Percentiles rank a stretch among this genome's conserved stretches.
Evolutionary conservation across 2,329 filamentous ascomycete species (phyloP).

Genomic region (Venturia pyrina): DNA sequence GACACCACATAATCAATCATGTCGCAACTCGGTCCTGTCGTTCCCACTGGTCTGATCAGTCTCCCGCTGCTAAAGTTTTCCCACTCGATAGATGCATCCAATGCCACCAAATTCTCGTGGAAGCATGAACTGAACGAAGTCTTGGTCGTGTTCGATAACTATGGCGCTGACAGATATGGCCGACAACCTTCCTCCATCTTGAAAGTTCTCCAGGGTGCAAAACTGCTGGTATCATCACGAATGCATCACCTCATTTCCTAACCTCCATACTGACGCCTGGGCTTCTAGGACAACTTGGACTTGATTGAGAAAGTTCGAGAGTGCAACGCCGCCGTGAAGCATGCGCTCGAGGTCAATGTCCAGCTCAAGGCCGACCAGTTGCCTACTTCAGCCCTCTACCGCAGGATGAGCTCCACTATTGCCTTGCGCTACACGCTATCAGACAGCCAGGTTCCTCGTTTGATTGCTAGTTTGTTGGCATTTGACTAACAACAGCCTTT

Average conservation of each 20-base stretch:
- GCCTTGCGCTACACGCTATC: constrained; percentile 26
- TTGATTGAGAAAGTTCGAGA: constrained; percentile 19
- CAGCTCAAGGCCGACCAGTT: constrained; percentile 29
- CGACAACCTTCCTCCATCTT: constrained; percentile 21
- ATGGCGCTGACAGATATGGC: constrained; percentile 12
- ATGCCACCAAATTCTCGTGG: constrained; percentile 15
- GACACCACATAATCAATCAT: not conserved
- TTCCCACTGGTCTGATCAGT: not conserved
- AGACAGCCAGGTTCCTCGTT: constrained; percentile 15
- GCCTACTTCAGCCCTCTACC: constrained; percentile 4
- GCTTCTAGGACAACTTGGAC: constrained; percentile 22
- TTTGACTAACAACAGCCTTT: not conserved
- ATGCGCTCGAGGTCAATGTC: constrained; percentile 18
- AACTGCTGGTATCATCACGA: constrained; percentile 14
- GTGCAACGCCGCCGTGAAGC: constrained; percentile 14
- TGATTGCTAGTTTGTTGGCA: not conserved
- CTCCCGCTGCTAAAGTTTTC: constrained; percentile 23
- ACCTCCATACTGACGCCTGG: not conserved
- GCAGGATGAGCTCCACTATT: constrained; percentile 14
- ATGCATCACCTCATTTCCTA: not conserved
- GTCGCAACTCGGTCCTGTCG: not conserved
- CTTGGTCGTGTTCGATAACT: constrained; percentile 15
- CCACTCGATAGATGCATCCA: constrained; percentile 20
- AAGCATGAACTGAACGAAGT: constrained; percentile 10
- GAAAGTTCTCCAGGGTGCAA: constrained; percentile 29